These are phyloP conservation scores for Fusarium xyrophilum DNA, from an alignment of 2,329 filamentous ascomycete genomes.

Conservation along the genomic window DNA sequence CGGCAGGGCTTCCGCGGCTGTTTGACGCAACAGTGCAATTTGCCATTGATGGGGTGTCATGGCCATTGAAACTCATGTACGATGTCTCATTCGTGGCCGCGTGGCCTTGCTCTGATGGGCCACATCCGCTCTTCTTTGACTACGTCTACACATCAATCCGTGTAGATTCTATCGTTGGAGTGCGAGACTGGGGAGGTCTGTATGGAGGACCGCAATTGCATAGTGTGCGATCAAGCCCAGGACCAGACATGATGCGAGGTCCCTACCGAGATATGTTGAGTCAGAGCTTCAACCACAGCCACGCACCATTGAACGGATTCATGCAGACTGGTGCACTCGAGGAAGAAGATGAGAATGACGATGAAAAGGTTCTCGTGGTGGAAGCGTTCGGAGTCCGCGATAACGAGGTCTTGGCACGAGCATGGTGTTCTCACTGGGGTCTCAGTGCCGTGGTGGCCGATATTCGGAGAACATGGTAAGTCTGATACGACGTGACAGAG, in stretches of 20 bases:
- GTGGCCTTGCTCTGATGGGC: constrained; percentile 68
- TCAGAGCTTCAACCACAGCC: constrained; percentile 34
- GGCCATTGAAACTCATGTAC: constrained; percentile 67
- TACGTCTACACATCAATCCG: constrained; percentile 67
- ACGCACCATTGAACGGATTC: constrained; percentile 21
- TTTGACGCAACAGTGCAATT: constrained; percentile 70
- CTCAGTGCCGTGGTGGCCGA: constrained; percentile 74
- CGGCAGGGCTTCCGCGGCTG: constrained; percentile 50
- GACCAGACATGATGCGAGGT: constrained; percentile 40
- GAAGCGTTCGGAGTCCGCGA: constrained; percentile 76
- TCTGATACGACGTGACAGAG: constrained; percentile 20
- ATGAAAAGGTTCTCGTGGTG: constrained; percentile 72
- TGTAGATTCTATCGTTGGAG: constrained; percentile 69
- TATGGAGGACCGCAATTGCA: constrained; percentile 44
- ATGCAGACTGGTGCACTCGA: constrained; percentile 37
- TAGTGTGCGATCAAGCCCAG: constrained; percentile 48
- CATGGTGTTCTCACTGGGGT: constrained; percentile 81
- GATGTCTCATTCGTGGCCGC: constrained; percentile 72
- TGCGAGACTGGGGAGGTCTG: constrained; percentile 69
- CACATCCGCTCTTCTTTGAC: constrained; percentile 76
- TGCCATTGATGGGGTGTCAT: constrained; percentile 67
- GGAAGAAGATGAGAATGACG: constrained; percentile 55
- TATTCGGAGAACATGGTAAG: constrained; percentile 70
- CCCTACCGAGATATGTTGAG: constrained; percentile 40
- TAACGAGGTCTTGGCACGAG: constrained; percentile 77